Evolutionary conservation across 2,329 filamentous ascomycete genomes (phyloP), one percentile per base, ranked within the genome.

Genomic region (Curvularia spicifera): DNA sequence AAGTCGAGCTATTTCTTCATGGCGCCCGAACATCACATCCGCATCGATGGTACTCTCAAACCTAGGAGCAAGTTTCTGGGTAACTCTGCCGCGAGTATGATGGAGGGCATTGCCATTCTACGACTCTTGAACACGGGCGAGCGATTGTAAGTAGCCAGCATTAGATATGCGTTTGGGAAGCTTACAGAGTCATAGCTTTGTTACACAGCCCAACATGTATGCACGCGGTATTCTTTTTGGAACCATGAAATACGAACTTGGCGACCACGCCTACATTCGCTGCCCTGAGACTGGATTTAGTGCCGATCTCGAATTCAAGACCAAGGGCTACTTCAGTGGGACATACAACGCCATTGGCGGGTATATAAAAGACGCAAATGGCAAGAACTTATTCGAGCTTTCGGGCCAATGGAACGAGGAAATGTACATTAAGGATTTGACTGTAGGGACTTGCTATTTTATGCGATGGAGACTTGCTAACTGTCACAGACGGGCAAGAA

Each of bases 1-100:
- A 99, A 99, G 81, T 98, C 94, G 46, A 97, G 93, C 79, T 99
- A 99, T 81, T 99, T 99, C 78, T 99, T 97, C 81, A 93, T 97
- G 89, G 93, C 91, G 0, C 95, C 95, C 2, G 88, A 96, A 53
- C 92, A 98, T 73, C 82, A 96, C 73, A 96, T 99, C 67, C 88
- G 95, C 56, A 96, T 99, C 70, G 95, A 99, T 71, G 95, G 95
- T 20, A 96, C 92, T 4, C 82, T 99, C 66, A 98, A 98, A 76
- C 95, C 95, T 1, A 87, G 93, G 69, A 97, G 93, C 79, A 96
- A 90, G 73, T 99, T 99, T 72, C 80, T 99, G 40, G 95, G 95
- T 51, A 99, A 99, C 79, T 99, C 95, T 3, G 95, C 95, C 0
- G 95, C 94, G 40, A 98, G 94, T 79, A 83, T 99, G 81, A 99